phyloP scores from a whole-genome alignment of 1,139 yeast genomes.

The Debaryomyces sp. region DNA sequence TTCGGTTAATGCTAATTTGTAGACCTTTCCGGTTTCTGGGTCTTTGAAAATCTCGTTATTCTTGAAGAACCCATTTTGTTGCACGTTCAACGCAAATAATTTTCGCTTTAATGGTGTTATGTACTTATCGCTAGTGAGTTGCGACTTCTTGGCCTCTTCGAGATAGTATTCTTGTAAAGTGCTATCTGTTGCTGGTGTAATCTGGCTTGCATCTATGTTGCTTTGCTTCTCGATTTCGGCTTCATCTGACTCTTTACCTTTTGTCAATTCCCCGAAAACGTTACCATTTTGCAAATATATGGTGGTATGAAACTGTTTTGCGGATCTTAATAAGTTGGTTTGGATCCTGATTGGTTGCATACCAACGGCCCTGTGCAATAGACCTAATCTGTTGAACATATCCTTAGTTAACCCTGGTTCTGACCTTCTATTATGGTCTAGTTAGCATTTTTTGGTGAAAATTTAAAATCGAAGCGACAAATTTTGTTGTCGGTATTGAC shows the following conservation, averaged over 20 bases:
- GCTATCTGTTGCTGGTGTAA: slow-evolving; percentile 35
- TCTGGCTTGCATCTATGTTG: slow-evolving; percentile 14
- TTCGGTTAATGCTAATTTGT: slow-evolving; percentile 57
- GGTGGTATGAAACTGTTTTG: slow-evolving; percentile 16
- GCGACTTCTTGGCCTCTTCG: slow-evolving; percentile 31
- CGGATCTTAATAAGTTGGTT: not conserved
- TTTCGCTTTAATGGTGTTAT: slow-evolving; percentile 75
- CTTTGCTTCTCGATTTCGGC: slow-evolving; percentile 14
- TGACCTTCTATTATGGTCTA: not conserved
- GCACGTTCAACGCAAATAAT: slow-evolving; percentile 64
- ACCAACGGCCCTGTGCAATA: slow-evolving; percentile 1
- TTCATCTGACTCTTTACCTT: slow-evolving; percentile 17
- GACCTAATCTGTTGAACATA: slow-evolving; percentile 5
- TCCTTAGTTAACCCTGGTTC: not conserved
- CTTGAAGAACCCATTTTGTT: slow-evolving; percentile 72
- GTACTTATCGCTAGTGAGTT: slow-evolving; percentile 36
- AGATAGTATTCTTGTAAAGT: slow-evolving; percentile 38
- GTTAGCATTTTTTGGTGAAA: slow-evolving; percentile 3
- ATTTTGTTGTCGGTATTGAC: not conserved
- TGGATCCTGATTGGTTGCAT: not conserved
- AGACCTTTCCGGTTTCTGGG: slow-evolving; percentile 46
- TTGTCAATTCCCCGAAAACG: slow-evolving; percentile 33
- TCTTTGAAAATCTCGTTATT: slow-evolving; percentile 58
- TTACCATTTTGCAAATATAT: slow-evolving; percentile 17
- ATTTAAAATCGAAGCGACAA: slow-evolving; percentile 6